Base-by-base conservation (phyloP, 176 grass and related monocot genomes). In the Oryza meyeriana region DNA sequence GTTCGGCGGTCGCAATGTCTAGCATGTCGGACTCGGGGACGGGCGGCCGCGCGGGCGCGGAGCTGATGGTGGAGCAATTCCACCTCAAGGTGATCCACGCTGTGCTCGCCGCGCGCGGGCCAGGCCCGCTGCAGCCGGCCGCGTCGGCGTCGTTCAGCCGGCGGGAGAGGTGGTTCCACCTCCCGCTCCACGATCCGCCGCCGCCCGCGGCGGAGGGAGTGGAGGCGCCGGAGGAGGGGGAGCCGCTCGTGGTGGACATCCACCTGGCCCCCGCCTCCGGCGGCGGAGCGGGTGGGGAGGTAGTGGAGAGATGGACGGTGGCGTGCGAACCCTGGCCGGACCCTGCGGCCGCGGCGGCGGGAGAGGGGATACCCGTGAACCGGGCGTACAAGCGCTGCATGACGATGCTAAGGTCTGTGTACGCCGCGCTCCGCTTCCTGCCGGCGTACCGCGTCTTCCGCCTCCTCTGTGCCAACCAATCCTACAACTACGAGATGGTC, bases 401-500 rank as follows among this genome's bases (percentile, higher is more conserved):
- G 69, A 94, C 90, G 79, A 80, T 97, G 47, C 83, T 97, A 10
- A 41, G 94, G 44, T 90, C 94, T 12, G 79, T 97, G 45, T 94
- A 98, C 81, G 42, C 78, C 45, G 35, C 82, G 29, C 86, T 98
- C 63, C 88, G 95, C n/a, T 35, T 93, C 42, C 88, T 98, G 35
- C 95, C 90, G 24, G 92, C 86, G 22, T 90, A 98, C 74, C 90
- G 81, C 59, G 62, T 98, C 28, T 98, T 92, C 81, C 85, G 87
- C 61, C 80, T 91, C 84, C 82, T 98, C 57, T 88, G 90, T 50
- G 85, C 87, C 4, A 89, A 89, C 72, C 85, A 91, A 17, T 84
- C 96, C 11, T 95, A 95, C 79, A 98, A 98, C 78, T 95, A 98
- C 74, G 96, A 98, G 68, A 81, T 98, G 74, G 81, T 64, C 47